Base-by-base conservation (phyloP, 495 filamentous ascomycete species). In the Evansstolkia leycettana region DNA sequence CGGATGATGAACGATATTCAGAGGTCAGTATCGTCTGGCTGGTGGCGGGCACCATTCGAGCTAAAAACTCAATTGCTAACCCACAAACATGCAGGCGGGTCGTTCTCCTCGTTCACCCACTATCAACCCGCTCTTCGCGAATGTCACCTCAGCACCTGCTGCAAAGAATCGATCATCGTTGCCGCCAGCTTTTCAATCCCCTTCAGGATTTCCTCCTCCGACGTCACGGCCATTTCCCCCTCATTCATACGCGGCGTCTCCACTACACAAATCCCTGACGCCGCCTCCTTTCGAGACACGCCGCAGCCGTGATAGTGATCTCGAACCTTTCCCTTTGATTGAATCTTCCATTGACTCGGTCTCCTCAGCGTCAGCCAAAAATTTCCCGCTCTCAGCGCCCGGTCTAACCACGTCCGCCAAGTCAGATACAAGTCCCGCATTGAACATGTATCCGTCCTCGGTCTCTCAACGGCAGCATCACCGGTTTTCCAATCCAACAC, bases 301-400 rank as follows among this genome's bases (percentile, higher is more conserved):
- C 34, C 60, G 64, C 40, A 45, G 45, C 35, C 62, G 64, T 23
- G 62, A 66, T 30, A 76, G 71, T 43, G 76, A 69, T 31, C 64
- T 70, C 33, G 81, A 86, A 18, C 81, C 83, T 19, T 90, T 93
- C 52, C 82, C 84, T 5, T 88, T 83, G 3, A 84, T 92, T 41
- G 86, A 93, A 54, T 73, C 74, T 6, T 74, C 72, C 4, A 57
- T 76, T 13, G 74, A 78, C 32, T 73, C 71, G 16, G 58, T 61
- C 23, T 67, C 66, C 7, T 59, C 63, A 0, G 45, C 57, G 25
- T 69, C 67, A 0, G 72, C 72, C 18, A 68, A 66, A 32, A 79
- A 80, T 36, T 87, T 86, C 50, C 77, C 84, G 40, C 71, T 75
- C 13, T 62, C 63, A 8, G 51, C 66, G 38, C 59, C 62, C 38